A percentile compares a stretch with the other conserved stretches of the same genome.
phyloP scores from a whole-genome alignment of 495 filamentous ascomycete species.

The Halenospora varia region DNA sequence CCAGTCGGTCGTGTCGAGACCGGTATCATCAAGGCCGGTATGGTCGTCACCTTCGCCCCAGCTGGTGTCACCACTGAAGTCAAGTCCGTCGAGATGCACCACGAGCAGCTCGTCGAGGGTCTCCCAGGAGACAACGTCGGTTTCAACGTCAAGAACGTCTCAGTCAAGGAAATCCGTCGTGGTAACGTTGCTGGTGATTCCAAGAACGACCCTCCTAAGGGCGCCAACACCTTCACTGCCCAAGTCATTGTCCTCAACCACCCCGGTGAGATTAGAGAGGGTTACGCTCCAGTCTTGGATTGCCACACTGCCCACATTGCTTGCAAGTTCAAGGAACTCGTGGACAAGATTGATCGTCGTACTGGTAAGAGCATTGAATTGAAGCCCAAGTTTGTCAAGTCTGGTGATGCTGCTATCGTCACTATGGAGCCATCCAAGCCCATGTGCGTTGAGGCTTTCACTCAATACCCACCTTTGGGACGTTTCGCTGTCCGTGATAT shows the following conservation, averaged over 20 bases:
- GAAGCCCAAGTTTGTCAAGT: constrained; percentile 98
- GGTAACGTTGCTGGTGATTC: constrained; percentile 99
- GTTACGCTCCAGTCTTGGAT: constrained; percentile 97
- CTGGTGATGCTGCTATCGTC: constrained; percentile 99
- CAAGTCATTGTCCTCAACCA: constrained; percentile 99
- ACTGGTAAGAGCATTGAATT: constrained; percentile 95
- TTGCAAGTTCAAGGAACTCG: constrained; percentile 98
- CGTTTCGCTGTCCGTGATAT: constrained; percentile 82
- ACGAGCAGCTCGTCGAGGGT: constrained; percentile 98
- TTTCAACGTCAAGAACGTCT: constrained; percentile 99
- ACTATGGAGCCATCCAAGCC: constrained; percentile 99
- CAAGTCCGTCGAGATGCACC: constrained; percentile 99
- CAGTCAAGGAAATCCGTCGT: constrained; percentile 99
- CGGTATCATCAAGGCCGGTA: constrained; percentile 94
- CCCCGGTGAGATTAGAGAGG: constrained; percentile 97
- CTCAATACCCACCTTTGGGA: constrained; percentile 97
- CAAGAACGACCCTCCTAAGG: constrained; percentile 97
- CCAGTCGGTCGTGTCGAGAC: constrained; percentile 99
- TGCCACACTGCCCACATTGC: constrained; percentile 99
- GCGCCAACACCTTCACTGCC: constrained; percentile 90
- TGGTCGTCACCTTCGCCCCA: constrained; percentile 96
- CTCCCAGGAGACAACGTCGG: constrained; percentile 98
- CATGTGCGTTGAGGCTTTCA: constrained; percentile 99
- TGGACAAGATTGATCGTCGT: constrained; percentile 99
- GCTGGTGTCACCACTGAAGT: constrained; percentile 99